Evolutionary conservation across 345 rosid species (phyloP), one percentile per base, ranked within the genome.

Genomic region (Camelina neglecta): DNA sequence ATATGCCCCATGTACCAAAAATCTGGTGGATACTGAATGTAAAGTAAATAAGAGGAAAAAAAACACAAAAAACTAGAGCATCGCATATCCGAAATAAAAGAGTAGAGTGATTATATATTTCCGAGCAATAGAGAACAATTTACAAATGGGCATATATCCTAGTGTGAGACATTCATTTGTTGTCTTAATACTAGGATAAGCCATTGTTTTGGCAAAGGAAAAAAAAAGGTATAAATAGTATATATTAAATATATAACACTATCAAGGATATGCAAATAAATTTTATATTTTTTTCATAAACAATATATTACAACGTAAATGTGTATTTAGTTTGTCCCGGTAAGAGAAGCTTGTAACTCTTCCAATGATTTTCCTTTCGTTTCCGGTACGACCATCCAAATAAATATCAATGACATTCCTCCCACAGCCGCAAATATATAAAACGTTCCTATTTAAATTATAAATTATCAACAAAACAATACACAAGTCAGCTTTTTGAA

Each of bases 331-430:
- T 39, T 20, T 35, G 58, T 44, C 18, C 65, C 70, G 38, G 74
- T 78, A 35, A 85, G 67, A 1, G 85, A 82, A 29, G 83, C 78
- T 74, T 85, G 90, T 76, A 87, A 67, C 67, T 87, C 91, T 83
- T 87, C 91, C 16, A 87, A 70, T n/a, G 94, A 83, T 48, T 56
- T 77, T 18, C 85, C 90, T 73, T 83, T 86, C 7, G 91, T 89
- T 84, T 89, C 92, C 2, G 89, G 89, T 11, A 87, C 87, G 56
- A 84, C 15, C 71, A 69, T 77, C 54, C 81, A 80, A 2, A 80
- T 69, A 59, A 86, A 89, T 24, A 79, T 2, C 20, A 84, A 55
- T 4, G 86, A 56, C 31, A 51, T 26, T 9, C 67, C 83, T 35
- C 79, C 77, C 1, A 81, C 26, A 48, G 50, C 73, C 4, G 80